Conservation (phyloP, 1,284 basidiomycete genomes). For the Xanthoconium separans region DNA sequence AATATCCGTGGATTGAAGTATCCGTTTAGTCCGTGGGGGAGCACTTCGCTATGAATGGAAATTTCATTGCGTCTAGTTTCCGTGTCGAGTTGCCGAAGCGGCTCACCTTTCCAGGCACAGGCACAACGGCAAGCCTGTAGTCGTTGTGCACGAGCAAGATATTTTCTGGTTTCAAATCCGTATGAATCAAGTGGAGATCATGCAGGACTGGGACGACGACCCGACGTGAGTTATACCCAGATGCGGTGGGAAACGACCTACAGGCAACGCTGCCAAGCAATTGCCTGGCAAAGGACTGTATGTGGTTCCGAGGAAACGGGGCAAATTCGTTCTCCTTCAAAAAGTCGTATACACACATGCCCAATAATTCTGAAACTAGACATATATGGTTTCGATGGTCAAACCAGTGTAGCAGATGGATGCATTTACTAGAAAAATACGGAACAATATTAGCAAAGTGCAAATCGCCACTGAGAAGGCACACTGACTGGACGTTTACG, state of each 20-base stretch:
- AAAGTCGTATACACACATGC: slow-evolving; percentile 99
- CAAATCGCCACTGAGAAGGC: slow-evolving; percentile 5
- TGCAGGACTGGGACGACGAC: slow-evolving; percentile 72
- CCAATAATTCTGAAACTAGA: slow-evolving; percentile 93
- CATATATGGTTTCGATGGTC: slow-evolving; percentile 99
- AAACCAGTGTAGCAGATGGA: slow-evolving; percentile 93
- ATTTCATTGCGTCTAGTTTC: slow-evolving; percentile 11
- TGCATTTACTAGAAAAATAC: slow-evolving; percentile 80
- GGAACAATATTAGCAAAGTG: slow-evolving; percentile 11
- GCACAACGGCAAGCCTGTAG: slow-evolving; percentile 57
- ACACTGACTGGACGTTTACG: slow-evolving; percentile 80
- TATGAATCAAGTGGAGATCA: slow-evolving; percentile 90
- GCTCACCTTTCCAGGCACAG: slow-evolving; percentile 58
- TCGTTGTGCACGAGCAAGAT: slow-evolving; percentile 93
- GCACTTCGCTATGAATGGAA: slow-evolving; percentile 52
- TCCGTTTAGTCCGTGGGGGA: slow-evolving; percentile 62
- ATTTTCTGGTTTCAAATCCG: slow-evolving; percentile 98
- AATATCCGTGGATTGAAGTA: slow-evolving; percentile 89
- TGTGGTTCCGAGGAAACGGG: slow-evolving; percentile 94
- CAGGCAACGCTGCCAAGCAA: slow-evolving; percentile 93
- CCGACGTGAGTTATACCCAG: slow-evolving; percentile 9
- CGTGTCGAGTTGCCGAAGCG: slow-evolving; percentile 4
- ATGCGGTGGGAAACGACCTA: slow-evolving; percentile 44
- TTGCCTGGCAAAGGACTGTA: slow-evolving; percentile 94
- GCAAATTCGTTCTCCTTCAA: slow-evolving; percentile 97